phyloP scores from a whole-genome alignment of 2,329 filamentous ascomycete species.

The Scortechinia acanthostroma region DNA sequence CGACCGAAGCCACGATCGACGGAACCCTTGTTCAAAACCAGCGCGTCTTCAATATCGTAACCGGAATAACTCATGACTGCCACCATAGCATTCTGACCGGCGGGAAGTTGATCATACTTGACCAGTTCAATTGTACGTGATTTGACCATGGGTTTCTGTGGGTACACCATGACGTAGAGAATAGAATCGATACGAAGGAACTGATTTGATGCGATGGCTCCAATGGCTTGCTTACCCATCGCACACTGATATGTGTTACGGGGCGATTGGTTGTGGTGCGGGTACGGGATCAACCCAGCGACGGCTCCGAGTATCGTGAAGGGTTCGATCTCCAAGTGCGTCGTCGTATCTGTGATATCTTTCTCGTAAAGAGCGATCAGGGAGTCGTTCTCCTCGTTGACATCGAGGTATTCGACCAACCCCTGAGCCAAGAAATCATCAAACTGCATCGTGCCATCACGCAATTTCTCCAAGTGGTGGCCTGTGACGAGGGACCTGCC shows the following conservation, averaged over 20 bases:
- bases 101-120: slow-evolving; percentile 93
- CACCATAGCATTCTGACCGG: slow-evolving; percentile 92
- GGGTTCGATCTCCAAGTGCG: slow-evolving; percentile 94
- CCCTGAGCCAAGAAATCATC: slow-evolving; percentile 88
- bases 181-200: slow-evolving; percentile 94
- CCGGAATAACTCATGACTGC: slow-evolving; percentile 99
- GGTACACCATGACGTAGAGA: slow-evolving; percentile 93
- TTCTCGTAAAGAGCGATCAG: slow-evolving; percentile 85
- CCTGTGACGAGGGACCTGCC: slow-evolving; percentile 73
- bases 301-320: slow-evolving; percentile 95
- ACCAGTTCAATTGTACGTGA: slow-evolving; percentile 93
- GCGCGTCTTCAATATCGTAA: slow-evolving; percentile 97
- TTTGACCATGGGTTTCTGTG: slow-evolving; percentile 94
- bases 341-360: slow-evolving; percentile 75
- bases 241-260: slow-evolving; percentile 98
- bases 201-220: slow-evolving; percentile 95
- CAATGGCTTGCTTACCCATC: slow-evolving; percentile 99
- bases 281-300: slow-evolving; percentile 91
- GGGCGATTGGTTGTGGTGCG: slow-evolving; percentile 97
- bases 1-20: slow-evolving; percentile 91
- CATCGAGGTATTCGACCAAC: slow-evolving; percentile 90
- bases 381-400: slow-evolving; percentile 96
- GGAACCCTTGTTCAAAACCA: slow-evolving; percentile 93
- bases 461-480: slow-evolving; percentile 73
- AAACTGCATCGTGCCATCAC: slow-evolving; percentile 78